Conservation (phyloP, 2,329 filamentous ascomycete species). For the Dactylonectria macrodidyma region DNA sequence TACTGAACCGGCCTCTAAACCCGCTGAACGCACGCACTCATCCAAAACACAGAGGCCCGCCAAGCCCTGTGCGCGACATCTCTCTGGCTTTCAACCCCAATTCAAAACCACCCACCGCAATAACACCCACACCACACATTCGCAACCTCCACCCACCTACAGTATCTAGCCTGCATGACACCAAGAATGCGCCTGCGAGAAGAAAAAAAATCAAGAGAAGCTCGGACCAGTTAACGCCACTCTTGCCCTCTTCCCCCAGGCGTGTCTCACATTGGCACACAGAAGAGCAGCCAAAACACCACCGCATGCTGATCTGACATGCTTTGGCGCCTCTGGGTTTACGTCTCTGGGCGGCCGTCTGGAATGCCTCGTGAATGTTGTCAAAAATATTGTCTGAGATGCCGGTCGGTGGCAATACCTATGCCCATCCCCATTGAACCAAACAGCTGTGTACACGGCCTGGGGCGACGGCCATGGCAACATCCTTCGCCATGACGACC, state of each 20-base stretch:
- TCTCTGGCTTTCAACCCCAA: neutral
- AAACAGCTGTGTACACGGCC: neutral
- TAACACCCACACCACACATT: neutral
- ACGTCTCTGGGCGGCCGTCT: neutral
- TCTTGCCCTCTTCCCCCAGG: neutral
- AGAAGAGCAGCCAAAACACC: neutral
- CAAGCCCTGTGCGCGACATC: neutral
- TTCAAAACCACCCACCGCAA: neutral
- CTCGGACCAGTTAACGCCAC: constrained; percentile 7
- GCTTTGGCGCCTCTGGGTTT: constrained; percentile 24
- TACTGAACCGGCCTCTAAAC: neutral
- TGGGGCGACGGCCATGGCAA: neutral
- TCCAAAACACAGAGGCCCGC: neutral
- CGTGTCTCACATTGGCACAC: neutral
- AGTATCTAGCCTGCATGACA: constrained; percentile 5
- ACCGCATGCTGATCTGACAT: constrained; percentile 43
- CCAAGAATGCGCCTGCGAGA: constrained; percentile 6
- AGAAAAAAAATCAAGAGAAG: neutral
- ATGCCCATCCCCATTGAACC: neutral
- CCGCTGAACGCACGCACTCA: neutral
- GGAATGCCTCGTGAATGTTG: neutral
- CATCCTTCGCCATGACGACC: constrained; percentile 5
- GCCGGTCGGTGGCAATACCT: no score
- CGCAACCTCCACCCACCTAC: neutral
- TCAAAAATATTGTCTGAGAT: no score